Percentiles rank a stretch among this genome's conserved stretches.
phyloP scores from a whole-genome alignment of 306 rosid species.

The Vigna trinervia region DNA sequence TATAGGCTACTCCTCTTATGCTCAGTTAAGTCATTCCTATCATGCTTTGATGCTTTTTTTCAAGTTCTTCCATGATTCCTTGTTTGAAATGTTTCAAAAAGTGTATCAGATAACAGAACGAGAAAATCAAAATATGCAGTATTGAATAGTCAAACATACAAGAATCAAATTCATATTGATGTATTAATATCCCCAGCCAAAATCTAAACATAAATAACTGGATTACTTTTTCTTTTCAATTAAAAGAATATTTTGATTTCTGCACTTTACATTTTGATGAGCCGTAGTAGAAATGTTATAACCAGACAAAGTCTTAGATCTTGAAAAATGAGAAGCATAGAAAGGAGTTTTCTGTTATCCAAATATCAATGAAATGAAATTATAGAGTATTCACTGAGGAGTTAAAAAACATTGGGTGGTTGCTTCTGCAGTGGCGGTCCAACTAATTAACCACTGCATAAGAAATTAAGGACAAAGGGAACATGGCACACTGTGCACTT shows the following conservation, averaged over 20 bases:
- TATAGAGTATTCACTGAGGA: not conserved
- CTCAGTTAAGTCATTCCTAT: not conserved
- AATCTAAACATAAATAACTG: not conserved
- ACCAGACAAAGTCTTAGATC: not conserved
- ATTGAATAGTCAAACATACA: not conserved
- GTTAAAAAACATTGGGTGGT: not conserved
- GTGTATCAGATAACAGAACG: not conserved
- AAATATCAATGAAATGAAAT: not conserved
- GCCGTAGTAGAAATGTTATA: not conserved
- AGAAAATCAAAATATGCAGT: slow-evolving; percentile 15
- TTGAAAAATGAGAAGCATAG: not conserved
- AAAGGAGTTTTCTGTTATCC: not conserved
- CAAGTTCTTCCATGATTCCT: not conserved
- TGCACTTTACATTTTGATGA: not conserved
- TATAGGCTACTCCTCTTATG: not conserved
- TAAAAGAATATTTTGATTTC: not conserved
- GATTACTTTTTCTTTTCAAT: not conserved
- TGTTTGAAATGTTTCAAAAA: slow-evolving; percentile 14
- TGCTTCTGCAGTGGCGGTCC: not conserved
- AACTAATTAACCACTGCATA: slow-evolving; percentile 13
- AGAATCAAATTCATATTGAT: not conserved
- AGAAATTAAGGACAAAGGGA: slow-evolving; percentile 34
- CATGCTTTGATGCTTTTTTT: not conserved
- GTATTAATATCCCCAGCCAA: no score
- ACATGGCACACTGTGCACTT: slow-evolving; percentile 56